Conservation (phyloP, 2,329 filamentous ascomycete genomes). For the Nothophoma quercina region DNA sequence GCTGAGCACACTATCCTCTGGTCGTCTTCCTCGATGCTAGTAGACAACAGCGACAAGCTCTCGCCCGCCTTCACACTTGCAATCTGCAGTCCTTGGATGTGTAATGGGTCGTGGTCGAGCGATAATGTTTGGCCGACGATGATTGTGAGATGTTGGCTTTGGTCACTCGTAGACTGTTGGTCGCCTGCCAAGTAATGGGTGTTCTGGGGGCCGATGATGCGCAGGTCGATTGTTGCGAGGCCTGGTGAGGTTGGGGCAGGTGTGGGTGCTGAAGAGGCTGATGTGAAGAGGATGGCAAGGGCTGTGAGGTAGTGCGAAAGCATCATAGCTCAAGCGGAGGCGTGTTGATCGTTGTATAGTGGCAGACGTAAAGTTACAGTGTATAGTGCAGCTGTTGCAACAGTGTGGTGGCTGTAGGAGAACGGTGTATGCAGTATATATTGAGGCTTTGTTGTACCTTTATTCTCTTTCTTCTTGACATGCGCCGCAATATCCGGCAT, state of each 20-base stretch:
- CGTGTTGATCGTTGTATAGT: no score
- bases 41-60: constrained; percentile 5
- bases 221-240: constrained; percentile 22
- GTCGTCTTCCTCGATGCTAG: constrained; percentile 16
- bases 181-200: constrained; percentile 18
- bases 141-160: constrained; percentile 22
- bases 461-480: background rate
- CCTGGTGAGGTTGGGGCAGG: constrained; percentile 1
- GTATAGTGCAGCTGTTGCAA: no score
- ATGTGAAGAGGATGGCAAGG: constrained; percentile 9
- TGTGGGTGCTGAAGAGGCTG: constrained; percentile 13
- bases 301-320: constrained; percentile 2
- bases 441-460: no score
- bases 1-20: constrained; percentile 24
- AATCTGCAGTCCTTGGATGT: constrained; percentile 28
- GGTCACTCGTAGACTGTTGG: constrained; percentile 15
- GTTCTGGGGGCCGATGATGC: constrained; percentile 16
- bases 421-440: no score
- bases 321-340: no score
- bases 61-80: constrained; percentile 12
- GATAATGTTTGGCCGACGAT: constrained; percentile 28
- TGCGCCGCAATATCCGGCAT: constrained; percentile 2
- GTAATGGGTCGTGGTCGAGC: constrained; percentile 23
- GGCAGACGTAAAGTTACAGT: background rate
- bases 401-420: no score